Conservation (phyloP, 2,329 filamentous ascomycete species). For the Epichloe scottii region DNA sequence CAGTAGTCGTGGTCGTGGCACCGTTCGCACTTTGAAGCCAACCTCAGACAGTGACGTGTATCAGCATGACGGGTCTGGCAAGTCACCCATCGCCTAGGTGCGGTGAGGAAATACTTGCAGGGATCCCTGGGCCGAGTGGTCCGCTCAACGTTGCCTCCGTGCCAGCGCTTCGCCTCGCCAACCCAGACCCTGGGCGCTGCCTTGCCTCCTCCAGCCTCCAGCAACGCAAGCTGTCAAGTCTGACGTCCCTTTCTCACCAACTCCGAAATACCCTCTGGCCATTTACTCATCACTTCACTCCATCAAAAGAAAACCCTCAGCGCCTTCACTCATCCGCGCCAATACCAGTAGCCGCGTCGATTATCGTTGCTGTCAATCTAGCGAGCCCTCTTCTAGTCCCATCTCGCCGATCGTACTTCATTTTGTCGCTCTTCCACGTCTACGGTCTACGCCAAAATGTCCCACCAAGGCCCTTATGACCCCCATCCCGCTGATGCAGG, state of each 20-base stretch:
- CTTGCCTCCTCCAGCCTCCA: slow-evolving; percentile 6
- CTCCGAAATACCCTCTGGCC: slow-evolving; percentile 5
- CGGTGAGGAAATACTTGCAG: background rate
- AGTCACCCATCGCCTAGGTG: background rate
- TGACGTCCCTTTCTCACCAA: background rate
- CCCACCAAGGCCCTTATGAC: slow-evolving; percentile 7
- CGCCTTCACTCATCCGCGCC: background rate
- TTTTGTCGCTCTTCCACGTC: background rate
- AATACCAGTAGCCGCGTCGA: background rate
- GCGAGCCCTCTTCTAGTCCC: slow-evolving; percentile 8
- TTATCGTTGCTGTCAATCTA: background rate
- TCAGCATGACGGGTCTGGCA: background rate
- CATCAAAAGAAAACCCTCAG: background rate
- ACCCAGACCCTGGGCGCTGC: slow-evolving; percentile 6
- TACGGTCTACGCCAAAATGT: slow-evolving; percentile 2
- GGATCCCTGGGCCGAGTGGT: slow-evolving; percentile 1
- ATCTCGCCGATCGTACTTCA: slow-evolving; percentile 7
- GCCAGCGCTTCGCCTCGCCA: slow-evolving; percentile 20
- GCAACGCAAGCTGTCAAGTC: slow-evolving; percentile 1
- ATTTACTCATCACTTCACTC: slow-evolving; percentile 9
- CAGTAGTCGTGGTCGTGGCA: background rate
- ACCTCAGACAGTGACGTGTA: background rate
- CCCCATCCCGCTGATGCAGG: slow-evolving; percentile 6
- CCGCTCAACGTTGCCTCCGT: background rate
- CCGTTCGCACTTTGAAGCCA: background rate